A percentile compares a stretch with the other conserved stretches of the same genome.
These are phyloP conservation scores for Clathrospora elynae DNA, from an alignment of 2,329 filamentous ascomycete genomes.

Conservation along the genomic window DNA sequence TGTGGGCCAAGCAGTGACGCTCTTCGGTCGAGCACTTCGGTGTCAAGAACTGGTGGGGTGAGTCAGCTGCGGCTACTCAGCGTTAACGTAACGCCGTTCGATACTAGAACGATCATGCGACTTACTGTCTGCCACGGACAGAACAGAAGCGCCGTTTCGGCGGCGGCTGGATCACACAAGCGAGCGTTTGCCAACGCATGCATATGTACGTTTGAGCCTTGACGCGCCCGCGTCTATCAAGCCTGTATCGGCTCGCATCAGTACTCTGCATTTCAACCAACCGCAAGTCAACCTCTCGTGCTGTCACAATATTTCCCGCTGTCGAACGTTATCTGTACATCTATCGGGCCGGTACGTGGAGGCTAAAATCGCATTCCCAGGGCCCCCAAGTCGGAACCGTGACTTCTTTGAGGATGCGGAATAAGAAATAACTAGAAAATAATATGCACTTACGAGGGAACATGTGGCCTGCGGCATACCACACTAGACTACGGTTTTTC, in stretches of 20 bases:
- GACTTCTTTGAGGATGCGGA: no score
- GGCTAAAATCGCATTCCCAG: no score
- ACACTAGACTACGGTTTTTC: no score
- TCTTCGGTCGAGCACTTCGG: no score
- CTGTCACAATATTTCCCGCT: slow-evolving; percentile 3
- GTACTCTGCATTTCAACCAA: not conserved
- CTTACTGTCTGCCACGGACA: no score
- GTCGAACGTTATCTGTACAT: slow-evolving; percentile 2
- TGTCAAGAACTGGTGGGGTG: no score
- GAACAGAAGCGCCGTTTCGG: not conserved
- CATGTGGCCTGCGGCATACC: not conserved
- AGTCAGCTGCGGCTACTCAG: no score
- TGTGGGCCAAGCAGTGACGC: no score
- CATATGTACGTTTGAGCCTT: not conserved
- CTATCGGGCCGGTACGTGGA: slow-evolving; percentile 1
- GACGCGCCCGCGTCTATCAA: slow-evolving; percentile 1
- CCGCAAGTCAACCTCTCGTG: not conserved
- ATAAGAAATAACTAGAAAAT: no score
- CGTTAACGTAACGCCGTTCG: no score
- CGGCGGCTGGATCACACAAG: not conserved
- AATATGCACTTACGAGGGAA: not conserved
- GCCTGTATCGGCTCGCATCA: not conserved
- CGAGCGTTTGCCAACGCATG: slow-evolving; percentile 2
- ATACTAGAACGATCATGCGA: no score
- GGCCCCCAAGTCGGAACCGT: not conserved